A percentile compares a stretch with the other conserved stretches of the same genome.
These are phyloP conservation scores for Sugiyamaella castrensis DNA, from an alignment of 1,139 yeast species.

Conservation along the genomic window DNA sequence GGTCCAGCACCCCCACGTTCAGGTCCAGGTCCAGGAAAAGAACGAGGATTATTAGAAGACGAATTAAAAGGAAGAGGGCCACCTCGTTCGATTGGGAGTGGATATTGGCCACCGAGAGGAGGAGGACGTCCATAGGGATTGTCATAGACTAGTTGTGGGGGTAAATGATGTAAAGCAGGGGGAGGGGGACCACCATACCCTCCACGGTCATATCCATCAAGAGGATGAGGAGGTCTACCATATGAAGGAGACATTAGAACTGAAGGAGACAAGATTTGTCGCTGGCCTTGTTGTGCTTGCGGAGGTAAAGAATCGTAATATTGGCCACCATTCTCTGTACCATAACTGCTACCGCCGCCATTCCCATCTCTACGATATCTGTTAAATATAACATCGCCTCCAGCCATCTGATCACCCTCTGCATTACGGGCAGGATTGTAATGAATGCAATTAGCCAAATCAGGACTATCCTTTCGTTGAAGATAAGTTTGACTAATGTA, in stretches of 20 bases:
- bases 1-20: background rate
- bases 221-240: background rate
- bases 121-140: background rate
- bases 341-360: no score
- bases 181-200: no score
- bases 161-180: no score
- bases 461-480: constrained; percentile 21
- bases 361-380: background rate
- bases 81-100: background rate
- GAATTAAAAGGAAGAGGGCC: background rate
- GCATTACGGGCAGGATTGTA: background rate
- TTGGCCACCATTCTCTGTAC: no score
- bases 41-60: constrained; percentile 4
- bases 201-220: background rate
- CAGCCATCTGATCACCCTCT: background rate
- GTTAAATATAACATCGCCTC: background rate
- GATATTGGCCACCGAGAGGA: background rate
- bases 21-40: background rate
- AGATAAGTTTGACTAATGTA: constrained; percentile 59
- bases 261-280: no score
- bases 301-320: no score
- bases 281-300: no score
- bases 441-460: background rate
- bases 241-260: no score
- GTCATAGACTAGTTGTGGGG: background rate